Conservation (phyloP, 148 eudicot species). For the Spergularia bocconei region DNA sequence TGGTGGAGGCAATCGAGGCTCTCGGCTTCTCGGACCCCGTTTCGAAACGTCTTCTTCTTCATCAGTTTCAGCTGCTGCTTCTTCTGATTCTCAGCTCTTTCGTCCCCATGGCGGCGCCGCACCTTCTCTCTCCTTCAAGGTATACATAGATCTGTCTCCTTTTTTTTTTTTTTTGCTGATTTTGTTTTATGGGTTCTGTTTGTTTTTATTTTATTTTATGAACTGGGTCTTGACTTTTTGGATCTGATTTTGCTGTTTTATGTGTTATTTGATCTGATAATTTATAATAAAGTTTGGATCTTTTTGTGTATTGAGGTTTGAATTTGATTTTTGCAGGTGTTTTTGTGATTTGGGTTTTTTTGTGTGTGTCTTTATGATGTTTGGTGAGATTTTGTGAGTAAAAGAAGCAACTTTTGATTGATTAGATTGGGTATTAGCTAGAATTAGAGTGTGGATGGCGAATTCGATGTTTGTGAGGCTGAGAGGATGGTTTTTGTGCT, state of each 20-base stretch:
- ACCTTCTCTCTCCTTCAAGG: slow-evolving; percentile 47
- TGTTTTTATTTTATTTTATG: background rate
- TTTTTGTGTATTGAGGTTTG: background rate
- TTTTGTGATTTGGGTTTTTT: background rate
- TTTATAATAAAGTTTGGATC: slow-evolving; percentile 14
- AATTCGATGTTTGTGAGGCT: background rate
- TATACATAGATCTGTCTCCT: slow-evolving; percentile 20
- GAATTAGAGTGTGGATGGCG: background rate
- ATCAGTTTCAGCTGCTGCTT: slow-evolving; percentile 23
- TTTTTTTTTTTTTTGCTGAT: background rate
- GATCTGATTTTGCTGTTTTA: slow-evolving; percentile 18
- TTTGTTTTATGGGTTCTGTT: slow-evolving; percentile 14
- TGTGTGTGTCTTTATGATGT: background rate
- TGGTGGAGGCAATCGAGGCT: slow-evolving; percentile 62
- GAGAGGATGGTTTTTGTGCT: no score
- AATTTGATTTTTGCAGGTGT: background rate
- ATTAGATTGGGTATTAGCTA: no score
- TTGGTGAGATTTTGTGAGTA: no score
- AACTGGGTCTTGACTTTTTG: slow-evolving; percentile 9
- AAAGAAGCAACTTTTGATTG: background rate
- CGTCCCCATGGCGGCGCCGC: slow-evolving; percentile 69
- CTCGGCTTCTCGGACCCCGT: slow-evolving; percentile 61
- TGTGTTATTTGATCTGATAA: background rate
- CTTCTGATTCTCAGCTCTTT: slow-evolving; percentile 52
- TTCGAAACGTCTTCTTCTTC: slow-evolving; percentile 54